Base-by-base conservation (phyloP, 805 yeast genomes). In the Yarrowia porcina region DNA sequence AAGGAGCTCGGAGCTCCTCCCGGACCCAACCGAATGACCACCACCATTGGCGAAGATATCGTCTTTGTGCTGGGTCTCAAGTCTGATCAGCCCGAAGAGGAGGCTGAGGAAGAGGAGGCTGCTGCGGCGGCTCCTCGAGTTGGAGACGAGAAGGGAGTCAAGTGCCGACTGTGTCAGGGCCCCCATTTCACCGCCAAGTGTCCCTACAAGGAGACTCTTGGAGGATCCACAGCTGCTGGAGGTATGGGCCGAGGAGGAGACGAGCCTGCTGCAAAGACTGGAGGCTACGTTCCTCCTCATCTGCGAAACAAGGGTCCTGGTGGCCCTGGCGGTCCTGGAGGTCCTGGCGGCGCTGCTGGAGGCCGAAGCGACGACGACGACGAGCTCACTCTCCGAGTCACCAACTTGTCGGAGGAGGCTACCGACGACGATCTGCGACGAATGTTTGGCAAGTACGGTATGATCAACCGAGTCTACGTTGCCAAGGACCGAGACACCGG, bases 401-500 rank as follows among this genome's bases (percentile, higher is more conserved):
- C 97, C 67, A 96, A 93, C 80, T 82, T 94, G 81, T 90, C 93
- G 76, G 88, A 86, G 70, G 82, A 83, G 69, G 93, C 91, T 64
- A 85, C 84, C 71, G 98, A 94, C 75, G 87, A 84, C 67, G 86
- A 85, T 77, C 77, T 94, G 70, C 84, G 92, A 72, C 79, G 78
- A 69, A 87, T 87, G 73, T 83, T 94, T 87, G 70, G 83, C 80
- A 66, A 83, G 78, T 74, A 87, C 80, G 79, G 96, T 84, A 70
- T 83, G 79, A 79, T 83, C 64, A 83, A 83, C 71, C 88, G 97
- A 78, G 89, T 88, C 68, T 87, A 88, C 67, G 81, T 94, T 64
- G 91, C 91, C 65, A 88, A 89, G 79, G 89, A 91, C 78, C 88
- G 90, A 78, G 96, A 89, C 70, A 94, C 98, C 27, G 94, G 96